Evolutionary conservation across 2,329 filamentous ascomycete species (phyloP), one percentile per base, ranked within the genome.

Genomic region (Diplodia corticola): DNA sequence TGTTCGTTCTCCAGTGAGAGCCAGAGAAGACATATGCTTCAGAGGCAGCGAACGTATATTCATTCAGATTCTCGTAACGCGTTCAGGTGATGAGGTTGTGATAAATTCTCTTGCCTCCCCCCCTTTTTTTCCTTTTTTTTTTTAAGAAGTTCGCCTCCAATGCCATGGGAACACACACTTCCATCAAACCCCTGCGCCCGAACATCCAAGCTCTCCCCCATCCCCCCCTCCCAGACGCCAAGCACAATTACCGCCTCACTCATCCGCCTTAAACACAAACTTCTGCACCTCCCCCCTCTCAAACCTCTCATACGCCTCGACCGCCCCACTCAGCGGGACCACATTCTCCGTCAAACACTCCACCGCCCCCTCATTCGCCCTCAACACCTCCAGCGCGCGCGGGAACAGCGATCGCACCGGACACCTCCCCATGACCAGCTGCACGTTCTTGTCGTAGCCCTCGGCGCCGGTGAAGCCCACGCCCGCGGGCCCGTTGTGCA

Each of bases 231-330:
- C n/a, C n/a, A n/a, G n/a, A n/a, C n/a, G n/a, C n/a, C n/a, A n/a
- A n/a, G n/a, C n/a, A n/a, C n/a, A n/a, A n/a, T n/a, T n/a, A n/a
- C n/a, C n/a, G n/a, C n/a, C n/a, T n/a, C n/a, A 78, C 72, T 78
- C 74, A 57, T 75, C 73, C 33, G 79, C 79, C 70, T 81, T 79
- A 69, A 84, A 84, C 13, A 84, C 78, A 40, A 84, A 79, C 74
- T 84, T 84, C 69, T 83, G 82, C 50, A 79, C 81, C 76, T 84
- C 80, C 77, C 81, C 80, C 73, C 80, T 80, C 71, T 85, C 81
- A 70, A 85, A 85, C 24, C 83, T 71, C 57, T 82, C 79, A 68
- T 84, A 85, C 5, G 81, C 83, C 72, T 83, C 80, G 55, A 83
- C 78, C 13, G 83, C 83, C 57, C 83, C 74, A 44, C 79, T 79